Evolutionary conservation across 306 rosid species (phyloP).

Genomic region (Mimosa pudica): DNA sequence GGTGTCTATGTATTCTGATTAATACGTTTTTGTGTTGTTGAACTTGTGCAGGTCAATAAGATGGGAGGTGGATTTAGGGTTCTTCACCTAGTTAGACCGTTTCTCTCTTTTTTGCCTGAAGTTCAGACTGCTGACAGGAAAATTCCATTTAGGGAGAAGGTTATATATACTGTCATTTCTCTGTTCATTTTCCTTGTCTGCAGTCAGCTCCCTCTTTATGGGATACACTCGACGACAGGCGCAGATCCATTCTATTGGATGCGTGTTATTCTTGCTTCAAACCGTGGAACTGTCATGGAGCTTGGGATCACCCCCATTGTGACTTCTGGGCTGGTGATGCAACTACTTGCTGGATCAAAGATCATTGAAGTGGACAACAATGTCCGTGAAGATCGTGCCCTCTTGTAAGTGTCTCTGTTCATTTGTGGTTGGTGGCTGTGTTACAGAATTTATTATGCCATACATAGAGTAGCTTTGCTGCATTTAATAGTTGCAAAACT

Average conservation of each 20-base stretch:
- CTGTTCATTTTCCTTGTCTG: constrained; percentile 90
- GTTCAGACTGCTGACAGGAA: constrained; percentile 92
- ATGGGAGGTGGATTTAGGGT: constrained; percentile 99
- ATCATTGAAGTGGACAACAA: constrained; percentile 91
- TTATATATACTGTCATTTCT: constrained; percentile 83
- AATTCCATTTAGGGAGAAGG: constrained; percentile 92
- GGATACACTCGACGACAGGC: constrained; percentile 91
- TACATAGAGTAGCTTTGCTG: constrained; percentile 6
- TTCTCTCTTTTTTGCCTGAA: constrained; percentile 88
- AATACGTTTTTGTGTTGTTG: constrained; percentile 43
- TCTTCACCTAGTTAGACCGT: constrained; percentile 91
- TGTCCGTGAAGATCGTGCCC: constrained; percentile 96
- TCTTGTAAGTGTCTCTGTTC: constrained; percentile 57
- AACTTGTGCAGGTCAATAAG: constrained; percentile 41
- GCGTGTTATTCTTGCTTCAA: constrained; percentile 94
- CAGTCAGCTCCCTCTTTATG: constrained; percentile 95
- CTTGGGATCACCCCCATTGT: constrained; percentile 96
- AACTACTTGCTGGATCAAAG: constrained; percentile 87
- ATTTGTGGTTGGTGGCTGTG: constrained; percentile 22
- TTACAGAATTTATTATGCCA: not conserved
- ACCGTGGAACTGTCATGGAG: constrained; percentile 96
- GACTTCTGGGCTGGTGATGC: constrained; percentile 92
- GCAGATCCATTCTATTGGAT: constrained; percentile 98
- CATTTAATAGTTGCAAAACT: constrained; percentile 2
- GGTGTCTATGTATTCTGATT: constrained; percentile 2